Percentiles rank a stretch among this genome's conserved stretches.
phyloP scores from a whole-genome alignment of 2,329 filamentous ascomycete species.

The Colletotrichum sp. region DNA sequence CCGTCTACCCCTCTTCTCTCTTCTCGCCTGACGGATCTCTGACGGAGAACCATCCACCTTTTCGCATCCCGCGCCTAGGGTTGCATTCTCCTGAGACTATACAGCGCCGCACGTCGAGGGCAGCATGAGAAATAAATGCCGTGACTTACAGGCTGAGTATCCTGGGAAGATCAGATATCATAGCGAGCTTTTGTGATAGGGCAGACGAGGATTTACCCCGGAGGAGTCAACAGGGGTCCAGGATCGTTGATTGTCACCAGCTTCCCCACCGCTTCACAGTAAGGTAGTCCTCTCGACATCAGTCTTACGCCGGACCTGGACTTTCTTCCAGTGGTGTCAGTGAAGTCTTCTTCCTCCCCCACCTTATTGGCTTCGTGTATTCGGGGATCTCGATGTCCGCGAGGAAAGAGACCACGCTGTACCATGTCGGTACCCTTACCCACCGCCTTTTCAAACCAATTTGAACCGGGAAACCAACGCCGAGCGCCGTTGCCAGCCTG shows the following conservation, averaged over 20 bases:
- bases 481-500: background rate
- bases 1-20: background rate
- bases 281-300: background rate
- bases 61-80: background rate
- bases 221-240: conserved; percentile 3
- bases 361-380: background rate
- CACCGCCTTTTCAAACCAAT: background rate
- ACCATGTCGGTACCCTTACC: background rate
- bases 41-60: background rate
- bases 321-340: background rate
- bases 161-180: background rate
- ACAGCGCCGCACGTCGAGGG: background rate
- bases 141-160: background rate
- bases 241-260: background rate
- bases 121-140: background rate
- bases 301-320: background rate
- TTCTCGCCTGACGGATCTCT: background rate
- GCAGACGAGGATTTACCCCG: background rate
- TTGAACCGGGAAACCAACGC: background rate
- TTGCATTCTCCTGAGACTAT: background rate
- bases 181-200: background rate
- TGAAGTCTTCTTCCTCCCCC: background rate
- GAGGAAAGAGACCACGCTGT: background rate
- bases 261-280: conserved; percentile 5
- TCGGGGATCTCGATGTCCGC: background rate